Percentiles rank a stretch among this genome's conserved stretches.
Evolutionary conservation across 371 early-diverging fungal genomes (phyloP).

Genomic region (Mucor piriformis): DNA sequence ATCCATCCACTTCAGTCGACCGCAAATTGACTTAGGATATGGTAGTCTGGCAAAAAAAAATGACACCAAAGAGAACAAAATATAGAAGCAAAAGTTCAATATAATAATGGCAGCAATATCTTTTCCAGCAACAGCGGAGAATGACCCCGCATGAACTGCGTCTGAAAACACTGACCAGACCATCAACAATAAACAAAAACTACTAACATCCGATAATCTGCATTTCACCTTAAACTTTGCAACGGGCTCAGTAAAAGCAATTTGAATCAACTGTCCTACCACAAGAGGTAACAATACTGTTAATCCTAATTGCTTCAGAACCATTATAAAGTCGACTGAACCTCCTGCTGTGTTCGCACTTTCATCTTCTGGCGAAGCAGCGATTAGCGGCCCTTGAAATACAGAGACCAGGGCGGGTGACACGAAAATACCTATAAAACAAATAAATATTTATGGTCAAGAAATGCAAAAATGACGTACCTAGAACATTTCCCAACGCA

Average conservation of each 20-base stretch:
- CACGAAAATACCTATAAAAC: slow-evolving; percentile 63
- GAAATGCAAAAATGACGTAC: slow-evolving; percentile 15
- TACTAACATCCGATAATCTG: slow-evolving; percentile 63
- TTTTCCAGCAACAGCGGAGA: slow-evolving; percentile 53
- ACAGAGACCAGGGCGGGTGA: slow-evolving; percentile 52
- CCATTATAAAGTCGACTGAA: slow-evolving; percentile 52
- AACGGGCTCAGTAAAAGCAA: slow-evolving; percentile 55
- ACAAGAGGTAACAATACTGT: slow-evolving; percentile 69
- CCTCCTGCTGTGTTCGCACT: slow-evolving; percentile 35
- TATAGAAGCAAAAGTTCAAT: slow-evolving; percentile 55
- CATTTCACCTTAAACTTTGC: slow-evolving; percentile 53
- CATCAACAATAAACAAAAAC: slow-evolving; percentile 61
- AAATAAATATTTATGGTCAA: not conserved
- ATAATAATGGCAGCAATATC: slow-evolving; percentile 62
- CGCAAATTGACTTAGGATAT: slow-evolving; percentile 42
- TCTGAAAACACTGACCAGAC: slow-evolving; percentile 80
- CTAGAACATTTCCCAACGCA: slow-evolving; percentile 70
- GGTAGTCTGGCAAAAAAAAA: slow-evolving; percentile 50
- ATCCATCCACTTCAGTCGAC: slow-evolving; percentile 26
- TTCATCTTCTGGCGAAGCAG: slow-evolving; percentile 49
- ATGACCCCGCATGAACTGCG: slow-evolving; percentile 64
- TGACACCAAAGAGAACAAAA: slow-evolving; percentile 46
- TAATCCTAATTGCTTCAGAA: slow-evolving; percentile 61
- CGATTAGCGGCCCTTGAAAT: slow-evolving; percentile 41
- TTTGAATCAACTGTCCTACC: slow-evolving; percentile 66